Base-by-base conservation (phyloP, 2,329 filamentous ascomycete species). In the Zymoseptoria tritici region DNA sequence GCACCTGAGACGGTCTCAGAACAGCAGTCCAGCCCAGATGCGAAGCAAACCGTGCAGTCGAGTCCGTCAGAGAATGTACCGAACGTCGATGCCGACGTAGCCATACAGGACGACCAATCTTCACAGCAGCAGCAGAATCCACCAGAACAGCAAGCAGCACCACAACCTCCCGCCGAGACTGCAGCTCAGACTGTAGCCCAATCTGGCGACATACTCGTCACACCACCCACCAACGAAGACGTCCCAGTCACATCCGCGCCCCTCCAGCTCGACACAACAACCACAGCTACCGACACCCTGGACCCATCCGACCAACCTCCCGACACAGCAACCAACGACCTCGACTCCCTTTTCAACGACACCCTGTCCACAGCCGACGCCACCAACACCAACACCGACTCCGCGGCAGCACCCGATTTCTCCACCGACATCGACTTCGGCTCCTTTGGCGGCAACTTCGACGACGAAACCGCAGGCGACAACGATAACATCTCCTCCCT, bases 341-440 rank as follows among this genome's bases (percentile, higher is more conserved):
- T 74, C 11, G 72, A 74, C 60, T 72, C 70, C 6, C 67, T 74
- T 31, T 73, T 74, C 67, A 69, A 67, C 59, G 70, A 69, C 55
- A 58, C 67, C 19, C 61, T 60, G 53, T 67, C 62, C 55, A 60
- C 61, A 20, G 61, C 54, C 46, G 61, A 60, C 31, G 56, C 57
- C 24, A 54, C 56, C n/a, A 59, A 60, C 22, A 62, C 54, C 46
- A 59, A 57, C 31, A 56, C 56, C 24, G 51, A 54, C n/a, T 46
- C 59, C 19, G 61, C 57, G 16, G 59, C 59, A 31, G 66, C 66
- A 54, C 68, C 67, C 60, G 62, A 55, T 46, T 60, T 62, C 56
- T 53, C 61, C 9, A 62, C 62, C 16, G 68, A 68, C n/a, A 70
- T 74, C 52, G 72, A 74, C 66, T 75, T 75, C 58, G 66, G 66